These are phyloP conservation scores for Lithospermum erythrorhizon DNA, from an alignment of 257 asterid species.

Conservation along the genomic window DNA sequence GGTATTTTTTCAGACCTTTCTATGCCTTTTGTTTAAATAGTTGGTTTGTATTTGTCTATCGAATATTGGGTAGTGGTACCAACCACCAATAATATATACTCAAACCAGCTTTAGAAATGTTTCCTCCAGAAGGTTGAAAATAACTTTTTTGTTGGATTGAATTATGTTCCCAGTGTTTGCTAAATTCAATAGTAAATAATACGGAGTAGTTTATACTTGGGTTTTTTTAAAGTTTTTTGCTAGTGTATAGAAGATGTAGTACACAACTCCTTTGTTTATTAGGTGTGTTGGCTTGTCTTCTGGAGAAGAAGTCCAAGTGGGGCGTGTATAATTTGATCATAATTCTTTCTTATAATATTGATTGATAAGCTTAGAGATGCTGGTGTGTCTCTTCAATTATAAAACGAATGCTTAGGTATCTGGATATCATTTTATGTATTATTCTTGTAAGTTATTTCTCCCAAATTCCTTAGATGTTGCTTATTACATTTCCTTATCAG, in stretches of 20 bases:
- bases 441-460: background rate
- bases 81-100: too few species aligned
- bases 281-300: background rate
- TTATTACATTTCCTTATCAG: background rate
- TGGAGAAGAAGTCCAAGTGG: background rate
- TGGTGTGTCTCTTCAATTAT: background rate
- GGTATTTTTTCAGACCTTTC: constrained; percentile 26
- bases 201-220: background rate
- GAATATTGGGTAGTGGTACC: too few species aligned
- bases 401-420: background rate
- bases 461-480: background rate
- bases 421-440: background rate
- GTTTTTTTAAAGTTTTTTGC: too few species aligned
- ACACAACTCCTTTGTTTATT: background rate
- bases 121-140: too few species aligned
- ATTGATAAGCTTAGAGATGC: background rate
- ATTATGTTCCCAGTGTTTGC: background rate
- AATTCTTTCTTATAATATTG: background rate
- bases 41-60: background rate
- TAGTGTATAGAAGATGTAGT: background rate
- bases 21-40: background rate
- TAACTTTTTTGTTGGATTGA: background rate
- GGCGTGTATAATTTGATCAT: background rate
- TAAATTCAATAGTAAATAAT: background rate
- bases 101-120: too few species aligned